These are phyloP conservation scores for Cladosporium sphaerospermum DNA, from an alignment of 2,329 filamentous ascomycete species.

Conservation along the genomic window DNA sequence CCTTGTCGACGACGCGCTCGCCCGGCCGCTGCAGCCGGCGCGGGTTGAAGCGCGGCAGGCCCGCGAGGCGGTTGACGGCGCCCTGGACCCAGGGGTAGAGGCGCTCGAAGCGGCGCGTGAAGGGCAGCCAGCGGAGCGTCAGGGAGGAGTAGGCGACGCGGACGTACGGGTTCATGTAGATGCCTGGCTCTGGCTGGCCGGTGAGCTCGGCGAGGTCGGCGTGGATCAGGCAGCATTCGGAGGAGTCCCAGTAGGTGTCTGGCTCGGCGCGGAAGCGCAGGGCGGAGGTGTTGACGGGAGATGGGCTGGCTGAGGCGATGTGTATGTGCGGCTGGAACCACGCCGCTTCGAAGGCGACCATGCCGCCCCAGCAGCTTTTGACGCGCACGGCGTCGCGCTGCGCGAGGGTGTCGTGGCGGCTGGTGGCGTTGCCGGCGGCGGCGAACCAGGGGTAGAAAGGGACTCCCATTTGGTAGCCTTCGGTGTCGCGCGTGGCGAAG, in stretches of 20 bases:
- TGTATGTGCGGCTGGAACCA: constrained; percentile 45
- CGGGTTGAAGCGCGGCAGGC: constrained; percentile 55
- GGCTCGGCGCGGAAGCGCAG: constrained; percentile 39
- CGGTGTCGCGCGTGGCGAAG: constrained; percentile 62
- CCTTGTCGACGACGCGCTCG: constrained; percentile 45
- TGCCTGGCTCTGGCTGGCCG: constrained; percentile 35
- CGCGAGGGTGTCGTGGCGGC: constrained; percentile 55
- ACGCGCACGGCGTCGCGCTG: constrained; percentile 62
- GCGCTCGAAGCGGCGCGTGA: constrained; percentile 59
- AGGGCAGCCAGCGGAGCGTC: constrained; percentile 53
- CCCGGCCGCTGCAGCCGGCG: constrained; percentile 56
- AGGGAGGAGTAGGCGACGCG: constrained; percentile 60
- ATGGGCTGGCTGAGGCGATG: background rate
- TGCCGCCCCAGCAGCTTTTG: constrained; percentile 70
- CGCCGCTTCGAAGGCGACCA: constrained; percentile 59
- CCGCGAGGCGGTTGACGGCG: constrained; percentile 48
- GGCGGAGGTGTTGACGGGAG: constrained; percentile 25
- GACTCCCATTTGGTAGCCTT: constrained; percentile 58
- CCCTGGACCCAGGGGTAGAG: constrained; percentile 56
- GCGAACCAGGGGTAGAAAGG: constrained; percentile 65
- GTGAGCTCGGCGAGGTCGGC: constrained; percentile 35
- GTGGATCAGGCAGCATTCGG: constrained; percentile 45
- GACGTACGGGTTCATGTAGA: constrained; percentile 70
- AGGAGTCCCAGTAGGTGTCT: constrained; percentile 41
- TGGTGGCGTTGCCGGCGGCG: constrained; percentile 43